Evolutionary conservation across 192 early-diverging fungal species (phyloP).

Genomic region (Dispira simplex): DNA sequence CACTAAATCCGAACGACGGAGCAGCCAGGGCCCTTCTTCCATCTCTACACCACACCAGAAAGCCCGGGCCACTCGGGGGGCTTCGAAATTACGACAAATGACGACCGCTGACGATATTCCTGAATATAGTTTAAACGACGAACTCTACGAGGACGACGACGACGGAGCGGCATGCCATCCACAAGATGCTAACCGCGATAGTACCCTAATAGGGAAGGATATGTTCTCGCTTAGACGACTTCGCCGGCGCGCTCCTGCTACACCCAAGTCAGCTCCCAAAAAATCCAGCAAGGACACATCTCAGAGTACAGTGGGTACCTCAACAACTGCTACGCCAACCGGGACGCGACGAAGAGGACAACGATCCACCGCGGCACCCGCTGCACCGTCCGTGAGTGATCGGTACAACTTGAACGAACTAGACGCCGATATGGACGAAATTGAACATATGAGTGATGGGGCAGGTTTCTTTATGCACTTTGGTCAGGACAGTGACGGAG

Average conservation of each 20-base stretch:
- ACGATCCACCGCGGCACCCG: background rate
- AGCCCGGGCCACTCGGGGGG: no score
- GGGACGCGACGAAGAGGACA: background rate
- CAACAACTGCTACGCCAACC: background rate
- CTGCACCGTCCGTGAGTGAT: background rate
- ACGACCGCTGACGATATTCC: background rate
- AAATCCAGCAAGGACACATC: background rate
- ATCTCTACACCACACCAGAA: background rate
- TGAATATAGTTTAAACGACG: no score
- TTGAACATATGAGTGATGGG: constrained; percentile 6
- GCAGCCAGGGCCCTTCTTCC: background rate
- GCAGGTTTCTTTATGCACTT: constrained; percentile 11
- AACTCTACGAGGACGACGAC: background rate
- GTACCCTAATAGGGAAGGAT: background rate
- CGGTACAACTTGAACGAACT: constrained; percentile 7
- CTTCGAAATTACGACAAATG: background rate
- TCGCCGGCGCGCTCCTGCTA: background rate
- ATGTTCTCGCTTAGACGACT: background rate
- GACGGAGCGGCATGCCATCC: background rate
- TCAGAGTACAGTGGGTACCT: background rate
- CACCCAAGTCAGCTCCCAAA: background rate
- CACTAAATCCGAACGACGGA: constrained; percentile 1
- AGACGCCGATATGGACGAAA: background rate
- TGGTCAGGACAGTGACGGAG: constrained; percentile 5
- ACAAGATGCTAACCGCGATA: background rate